Percentiles rank a stretch among this genome's conserved stretches.
phyloP scores from a whole-genome alignment of 1,284 basidiomycete species.

The Marasmius oreades region DNA sequence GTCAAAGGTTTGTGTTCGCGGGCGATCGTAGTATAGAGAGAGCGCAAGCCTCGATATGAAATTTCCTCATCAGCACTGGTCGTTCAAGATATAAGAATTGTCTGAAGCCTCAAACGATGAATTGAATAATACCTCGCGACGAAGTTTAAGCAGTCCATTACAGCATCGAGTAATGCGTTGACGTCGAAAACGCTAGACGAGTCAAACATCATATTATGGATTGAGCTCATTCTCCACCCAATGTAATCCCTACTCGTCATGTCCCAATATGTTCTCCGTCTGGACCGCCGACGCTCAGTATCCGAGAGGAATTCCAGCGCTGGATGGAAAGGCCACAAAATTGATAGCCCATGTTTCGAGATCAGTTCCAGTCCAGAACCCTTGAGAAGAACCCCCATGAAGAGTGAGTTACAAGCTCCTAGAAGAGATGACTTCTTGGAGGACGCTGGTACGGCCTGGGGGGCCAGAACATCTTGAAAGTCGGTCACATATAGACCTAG shows the following conservation, averaged over 20 bases:
- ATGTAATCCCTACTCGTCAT: neutral
- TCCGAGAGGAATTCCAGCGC: neutral
- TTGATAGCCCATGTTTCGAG: neutral
- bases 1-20: no score
- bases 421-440: conserved; percentile 1
- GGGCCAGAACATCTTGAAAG: conserved; percentile 2
- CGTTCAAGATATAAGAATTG: neutral
- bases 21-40: no score
- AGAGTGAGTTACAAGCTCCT: conserved; percentile 3
- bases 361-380: neutral
- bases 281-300: neutral
- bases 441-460: neutral
- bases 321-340: conserved; percentile 1
- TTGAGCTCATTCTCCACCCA: conserved; percentile 8
- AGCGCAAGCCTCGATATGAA: no score
- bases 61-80: no score
- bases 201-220: conserved; percentile 1
- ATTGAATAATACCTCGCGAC: neutral
- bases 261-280: conserved; percentile 1
- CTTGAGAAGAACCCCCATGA: neutral
- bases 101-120: neutral
- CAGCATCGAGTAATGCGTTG: neutral
- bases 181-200: neutral
- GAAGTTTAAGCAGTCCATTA: neutral
- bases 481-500: conserved; percentile 9